Evolutionary conservation across 208 protist genomes (phyloP), one percentile per base, ranked within the genome.

Genomic region (Naegleria gruberi): DNA sequence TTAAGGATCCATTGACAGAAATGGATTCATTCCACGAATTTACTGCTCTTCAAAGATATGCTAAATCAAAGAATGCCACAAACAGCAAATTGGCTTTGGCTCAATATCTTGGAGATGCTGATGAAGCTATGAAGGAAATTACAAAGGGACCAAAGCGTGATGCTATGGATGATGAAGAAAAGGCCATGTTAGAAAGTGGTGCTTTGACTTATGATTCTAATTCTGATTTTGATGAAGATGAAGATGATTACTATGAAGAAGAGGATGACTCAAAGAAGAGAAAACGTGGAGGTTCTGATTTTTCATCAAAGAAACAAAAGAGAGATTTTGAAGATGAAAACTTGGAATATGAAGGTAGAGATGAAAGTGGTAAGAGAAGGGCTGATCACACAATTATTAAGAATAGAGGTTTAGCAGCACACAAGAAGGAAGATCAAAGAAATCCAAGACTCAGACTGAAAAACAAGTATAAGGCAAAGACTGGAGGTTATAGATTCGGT

Each of bases 381-480:
- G 87, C 87, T 41, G 19, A 23, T 17, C 34, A 90, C 15, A 37
- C 4, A 57, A 90, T 74, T 34, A 19, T 90, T 2, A 74, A 74
- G 26, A 90, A 90, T 30, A 82, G 34, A 40, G 87, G 87, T 7
- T 40, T 90, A 40, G 45, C 43, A 10, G 19, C 45, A 15, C 19
- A 34, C 10, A 90, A 40, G 43, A 55, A 90, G 12, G 47, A 74
- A 4, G 87, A 90, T 0, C 6, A 90, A 15, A 47, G 34, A 42
- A 90, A 90, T 84, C 87, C 87, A 57, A 23, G 87, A 17, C 7
- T 90, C 7, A 90, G 47, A 40, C n/a, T 74, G 23, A 82, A 55
- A 17, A 46, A 55, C 23, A 90, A 74, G 43, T 90, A 40, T 51
- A 41, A 26, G 0, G 55, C 30, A 0, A 87, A 87, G 43, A 37